Evolutionary conservation across 352 stramenopile genomes (phyloP).

Genomic region (Pythium biforme): DNA sequence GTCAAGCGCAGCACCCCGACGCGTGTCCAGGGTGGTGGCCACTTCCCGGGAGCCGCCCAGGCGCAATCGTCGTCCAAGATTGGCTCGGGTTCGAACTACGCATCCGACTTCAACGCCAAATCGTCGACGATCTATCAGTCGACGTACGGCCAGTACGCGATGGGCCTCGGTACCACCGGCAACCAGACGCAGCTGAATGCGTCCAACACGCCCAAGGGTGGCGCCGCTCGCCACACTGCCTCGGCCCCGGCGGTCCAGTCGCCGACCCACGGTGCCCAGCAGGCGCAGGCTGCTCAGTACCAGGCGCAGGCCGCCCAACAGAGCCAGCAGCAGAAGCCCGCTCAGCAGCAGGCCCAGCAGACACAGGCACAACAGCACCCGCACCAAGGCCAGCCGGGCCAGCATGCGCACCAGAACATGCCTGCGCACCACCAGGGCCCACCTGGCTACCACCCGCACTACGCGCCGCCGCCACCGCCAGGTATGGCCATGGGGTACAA

Average conservation of each 20-base stretch:
- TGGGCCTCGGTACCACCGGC: constrained; percentile 55
- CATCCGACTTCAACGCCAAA: constrained; percentile 50
- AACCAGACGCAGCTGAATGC: constrained; percentile 31
- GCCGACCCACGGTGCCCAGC: constrained; percentile 17
- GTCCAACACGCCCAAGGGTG: constrained; percentile 62
- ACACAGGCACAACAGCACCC: constrained; percentile 26
- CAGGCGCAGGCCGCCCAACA: constrained; percentile 34
- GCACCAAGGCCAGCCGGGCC: constrained; percentile 20
- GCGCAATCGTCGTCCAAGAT: constrained; percentile 54
- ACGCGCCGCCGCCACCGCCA: constrained; percentile 75
- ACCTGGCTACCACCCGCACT: constrained; percentile 81
- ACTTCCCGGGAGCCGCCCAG: constrained; percentile 33
- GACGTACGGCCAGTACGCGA: constrained; percentile 81
- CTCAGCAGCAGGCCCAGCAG: constrained; percentile 23
- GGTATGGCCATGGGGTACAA: constrained; percentile 88
- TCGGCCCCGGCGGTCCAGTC: constrained; percentile 10
- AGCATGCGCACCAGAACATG: constrained; percentile 41
- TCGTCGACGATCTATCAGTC: constrained; percentile 69
- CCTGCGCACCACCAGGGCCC: constrained; percentile 70
- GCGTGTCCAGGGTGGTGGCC: constrained; percentile 37
- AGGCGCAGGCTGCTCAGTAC: constrained; percentile 26
- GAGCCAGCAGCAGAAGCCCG: constrained; percentile 33
- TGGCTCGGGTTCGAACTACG: constrained; percentile 47
- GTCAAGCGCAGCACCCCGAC: constrained; percentile 77
- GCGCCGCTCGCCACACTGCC: constrained; percentile 12